Evolutionary conservation across 805 yeast genomes (phyloP).

Genomic region (Wickerhamomyces queroliae): DNA sequence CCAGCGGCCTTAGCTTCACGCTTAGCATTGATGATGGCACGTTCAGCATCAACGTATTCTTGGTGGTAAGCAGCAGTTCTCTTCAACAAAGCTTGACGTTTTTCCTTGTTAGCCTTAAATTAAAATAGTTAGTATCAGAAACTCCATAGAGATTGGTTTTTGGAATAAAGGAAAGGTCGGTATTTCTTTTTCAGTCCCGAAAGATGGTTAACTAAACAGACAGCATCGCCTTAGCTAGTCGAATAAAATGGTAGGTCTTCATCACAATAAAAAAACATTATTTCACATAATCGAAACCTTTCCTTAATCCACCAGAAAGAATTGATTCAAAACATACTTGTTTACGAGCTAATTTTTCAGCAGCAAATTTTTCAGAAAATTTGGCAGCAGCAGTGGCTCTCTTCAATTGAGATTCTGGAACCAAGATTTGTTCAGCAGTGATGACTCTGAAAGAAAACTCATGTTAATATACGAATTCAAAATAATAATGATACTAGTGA

Average conservation of each 20-base stretch:
- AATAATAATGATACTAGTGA: conserved; percentile 1
- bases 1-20: conserved; percentile 93
- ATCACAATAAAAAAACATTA: conserved; percentile 31
- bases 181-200: conserved; percentile 51
- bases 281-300: not conserved
- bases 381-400: conserved; percentile 75
- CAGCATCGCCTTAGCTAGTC: conserved; percentile 72
- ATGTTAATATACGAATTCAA: conserved; percentile 1
- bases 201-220: conserved; percentile 70
- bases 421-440: conserved; percentile 35
- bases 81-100: conserved; percentile 72
- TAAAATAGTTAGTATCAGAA: conserved; percentile 10
- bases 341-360: conserved; percentile 72
- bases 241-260: conserved; percentile 47
- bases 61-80: conserved; percentile 96
- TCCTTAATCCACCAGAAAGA: not conserved
- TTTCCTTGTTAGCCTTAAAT: conserved; percentile 41
- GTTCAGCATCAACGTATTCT: conserved; percentile 91
- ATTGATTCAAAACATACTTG: conserved; percentile 54
- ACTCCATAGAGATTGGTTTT: not conserved
- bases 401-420: conserved; percentile 85
- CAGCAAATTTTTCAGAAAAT: conserved; percentile 72
- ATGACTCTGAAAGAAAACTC: conserved; percentile 19
- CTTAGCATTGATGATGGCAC: conserved; percentile 79
- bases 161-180: not conserved